A percentile compares a stretch with the other conserved stretches of the same genome.
These are phyloP conservation scores for Brassica rapa DNA, from an alignment of 345 rosid species.

Conservation along the genomic window DNA sequence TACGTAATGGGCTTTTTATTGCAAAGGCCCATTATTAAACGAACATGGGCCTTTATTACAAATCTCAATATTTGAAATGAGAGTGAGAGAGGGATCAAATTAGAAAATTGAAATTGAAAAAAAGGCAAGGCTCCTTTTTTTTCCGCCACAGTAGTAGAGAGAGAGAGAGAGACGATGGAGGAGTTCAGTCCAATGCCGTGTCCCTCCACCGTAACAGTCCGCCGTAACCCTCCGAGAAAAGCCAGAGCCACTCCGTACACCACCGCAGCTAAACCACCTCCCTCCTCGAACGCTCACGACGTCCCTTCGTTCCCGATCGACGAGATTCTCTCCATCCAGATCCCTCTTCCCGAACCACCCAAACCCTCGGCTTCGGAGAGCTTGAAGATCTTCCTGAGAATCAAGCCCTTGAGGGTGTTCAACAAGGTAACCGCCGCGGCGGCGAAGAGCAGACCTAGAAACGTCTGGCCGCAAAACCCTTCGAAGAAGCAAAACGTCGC, in stretches of 20 bases:
- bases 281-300: slow-evolving; percentile 36
- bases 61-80: too few species aligned
- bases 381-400: slow-evolving; percentile 68
- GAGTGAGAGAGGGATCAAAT: not conserved
- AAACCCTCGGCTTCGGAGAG: slow-evolving; percentile 42
- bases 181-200: slow-evolving; percentile 50
- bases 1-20: not conserved
- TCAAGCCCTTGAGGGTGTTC: slow-evolving; percentile 48
- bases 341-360: slow-evolving; percentile 17
- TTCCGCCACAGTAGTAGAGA: slow-evolving; percentile 37
- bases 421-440: slow-evolving; percentile 24
- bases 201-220: slow-evolving; percentile 56
- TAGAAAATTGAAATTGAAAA: slow-evolving; percentile 17
- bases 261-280: slow-evolving; percentile 17
- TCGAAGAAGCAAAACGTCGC: slow-evolving; percentile 40
- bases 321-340: slow-evolving; percentile 54
- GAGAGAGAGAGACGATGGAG: not conserved
- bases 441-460: slow-evolving; percentile 46
- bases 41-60: not conserved
- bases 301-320: slow-evolving; percentile 64
- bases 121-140: not conserved
- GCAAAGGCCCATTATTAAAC: not conserved
- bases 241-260: slow-evolving; percentile 68
- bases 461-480: slow-evolving; percentile 65
- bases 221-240: slow-evolving; percentile 76